phyloP scores from a whole-genome alignment of 129 eudicot genomes.

The Chrysanthemum lavandulifolium region DNA sequence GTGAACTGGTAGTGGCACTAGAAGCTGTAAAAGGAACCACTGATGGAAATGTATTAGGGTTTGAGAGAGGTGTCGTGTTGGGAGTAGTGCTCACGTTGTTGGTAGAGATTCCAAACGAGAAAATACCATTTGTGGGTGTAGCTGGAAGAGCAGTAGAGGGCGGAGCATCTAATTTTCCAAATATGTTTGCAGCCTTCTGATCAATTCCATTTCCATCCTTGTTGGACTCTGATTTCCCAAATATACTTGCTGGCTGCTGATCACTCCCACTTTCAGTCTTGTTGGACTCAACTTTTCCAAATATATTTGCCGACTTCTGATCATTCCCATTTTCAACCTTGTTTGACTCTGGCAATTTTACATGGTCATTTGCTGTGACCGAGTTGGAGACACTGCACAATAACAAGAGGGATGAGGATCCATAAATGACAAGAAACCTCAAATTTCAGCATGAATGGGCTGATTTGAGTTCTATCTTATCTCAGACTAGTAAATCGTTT shows the following conservation, averaged over 20 bases:
- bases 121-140: constrained; percentile 23
- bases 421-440: constrained; percentile 4
- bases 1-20: constrained; percentile 11
- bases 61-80: constrained; percentile 19
- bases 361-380: constrained; percentile 22
- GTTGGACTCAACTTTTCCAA: constrained; percentile 1
- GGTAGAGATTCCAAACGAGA: constrained; percentile 22
- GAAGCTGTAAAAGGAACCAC: constrained; percentile 29
- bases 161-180: constrained; percentile 21
- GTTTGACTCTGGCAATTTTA: neutral
- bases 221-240: constrained; percentile 22
- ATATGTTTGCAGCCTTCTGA: constrained; percentile 19
- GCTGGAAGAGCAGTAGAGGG: constrained; percentile 23
- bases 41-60: constrained; percentile 21
- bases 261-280: constrained; percentile 24
- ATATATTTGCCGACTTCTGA: constrained; percentile 13
- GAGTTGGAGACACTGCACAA: constrained; percentile 39
- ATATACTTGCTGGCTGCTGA: constrained; percentile 20
- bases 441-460: constrained; percentile 7
- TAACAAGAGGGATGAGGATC: constrained; percentile 17
- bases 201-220: constrained; percentile 25
- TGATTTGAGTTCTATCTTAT: neutral
- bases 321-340: constrained; percentile 13
- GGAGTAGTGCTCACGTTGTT: constrained; percentile 9
- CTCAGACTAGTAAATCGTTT: neutral